Evolutionary conservation across 2,329 filamentous ascomycete species (phyloP).

Genomic region (Fusarium sp.): DNA sequence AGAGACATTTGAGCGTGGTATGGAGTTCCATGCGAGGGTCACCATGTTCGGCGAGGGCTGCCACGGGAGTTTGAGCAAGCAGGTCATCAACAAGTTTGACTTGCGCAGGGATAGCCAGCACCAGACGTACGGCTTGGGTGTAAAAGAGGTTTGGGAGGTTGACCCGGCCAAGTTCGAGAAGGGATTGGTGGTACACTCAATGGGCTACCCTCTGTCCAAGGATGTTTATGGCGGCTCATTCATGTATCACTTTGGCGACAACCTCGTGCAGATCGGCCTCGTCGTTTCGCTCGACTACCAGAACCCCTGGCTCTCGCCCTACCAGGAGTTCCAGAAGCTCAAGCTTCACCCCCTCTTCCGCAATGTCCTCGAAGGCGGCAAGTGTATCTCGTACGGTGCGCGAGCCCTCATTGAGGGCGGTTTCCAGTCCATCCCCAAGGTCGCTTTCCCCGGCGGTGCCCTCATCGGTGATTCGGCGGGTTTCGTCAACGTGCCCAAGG

Average conservation of each 20-base stretch:
- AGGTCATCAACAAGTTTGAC: constrained; percentile 95
- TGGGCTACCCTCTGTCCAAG: constrained; percentile 91
- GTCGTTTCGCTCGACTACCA: constrained; percentile 96
- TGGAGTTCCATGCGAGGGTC: constrained; percentile 96
- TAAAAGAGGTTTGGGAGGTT: constrained; percentile 99
- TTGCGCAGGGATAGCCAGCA: constrained; percentile 89
- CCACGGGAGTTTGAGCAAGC: constrained; percentile 95
- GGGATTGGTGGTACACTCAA: constrained; percentile 87
- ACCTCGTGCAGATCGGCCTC: constrained; percentile 91
- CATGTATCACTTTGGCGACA: constrained; percentile 99
- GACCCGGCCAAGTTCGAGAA: constrained; percentile 92
- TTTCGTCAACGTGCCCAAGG: constrained; percentile 97
- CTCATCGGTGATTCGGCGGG: constrained; percentile 97
- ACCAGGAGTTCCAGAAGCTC: constrained; percentile 97
- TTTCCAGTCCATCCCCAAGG: constrained; percentile 97
- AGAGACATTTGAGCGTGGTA: constrained; percentile 93
- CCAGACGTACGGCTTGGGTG: constrained; percentile 93
- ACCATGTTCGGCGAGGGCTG: constrained; percentile 96
- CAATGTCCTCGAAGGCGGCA: constrained; percentile 91
- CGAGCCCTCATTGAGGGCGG: constrained; percentile 94
- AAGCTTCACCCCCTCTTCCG: constrained; percentile 97
- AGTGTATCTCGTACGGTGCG: constrained; percentile 97
- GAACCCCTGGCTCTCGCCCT: constrained; percentile 97
- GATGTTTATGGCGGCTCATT: constrained; percentile 98
- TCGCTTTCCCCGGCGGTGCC: constrained; percentile 95